Percentiles rank a stretch among this genome's conserved stretches.
Conservation (phyloP, 768 basidiomycete species). For the Boletus sensibilis region DNA sequence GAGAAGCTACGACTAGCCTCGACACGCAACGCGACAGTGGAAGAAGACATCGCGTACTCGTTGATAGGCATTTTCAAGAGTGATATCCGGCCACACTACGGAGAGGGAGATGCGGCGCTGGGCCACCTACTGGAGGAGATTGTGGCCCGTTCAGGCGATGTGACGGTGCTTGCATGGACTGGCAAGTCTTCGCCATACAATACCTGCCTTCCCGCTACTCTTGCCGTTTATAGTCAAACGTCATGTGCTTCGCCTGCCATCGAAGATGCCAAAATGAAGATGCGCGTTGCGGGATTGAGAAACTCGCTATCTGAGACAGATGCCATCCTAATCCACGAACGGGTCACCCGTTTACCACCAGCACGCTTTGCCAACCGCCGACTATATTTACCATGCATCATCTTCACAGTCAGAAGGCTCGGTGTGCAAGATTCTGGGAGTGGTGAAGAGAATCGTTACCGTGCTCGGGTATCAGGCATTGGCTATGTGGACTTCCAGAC, state of each 20-base stretch:
- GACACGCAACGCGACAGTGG: constrained; percentile 1
- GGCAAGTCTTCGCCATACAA: constrained; percentile 14
- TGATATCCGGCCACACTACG: constrained; percentile 7
- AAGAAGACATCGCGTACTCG: constrained; percentile 11
- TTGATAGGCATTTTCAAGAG: constrained; percentile 14
- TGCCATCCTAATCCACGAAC: background rate
- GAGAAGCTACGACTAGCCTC: constrained; percentile 15
- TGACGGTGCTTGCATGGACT: constrained; percentile 10
- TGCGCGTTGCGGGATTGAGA: background rate
- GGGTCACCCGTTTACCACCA: background rate
- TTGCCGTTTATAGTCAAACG: background rate
- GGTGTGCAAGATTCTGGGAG: background rate
- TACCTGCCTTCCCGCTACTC: constrained; percentile 8
- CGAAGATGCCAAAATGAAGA: background rate
- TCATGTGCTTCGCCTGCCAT: background rate
- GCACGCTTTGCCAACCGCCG: background rate
- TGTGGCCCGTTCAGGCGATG: constrained; percentile 4
- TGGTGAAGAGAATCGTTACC: background rate
- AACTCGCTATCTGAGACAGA: background rate
- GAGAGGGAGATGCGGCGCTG: constrained; percentile 5
- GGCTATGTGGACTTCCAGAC: background rate
- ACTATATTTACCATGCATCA: constrained; percentile 1
- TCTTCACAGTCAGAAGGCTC: background rate
- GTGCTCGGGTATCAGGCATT: too few species aligned
- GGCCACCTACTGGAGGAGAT: constrained; percentile 16